These are phyloP conservation scores for Pseudonectria foliicola DNA, from an alignment of 2,329 filamentous ascomycete genomes.

Conservation along the genomic window DNA sequence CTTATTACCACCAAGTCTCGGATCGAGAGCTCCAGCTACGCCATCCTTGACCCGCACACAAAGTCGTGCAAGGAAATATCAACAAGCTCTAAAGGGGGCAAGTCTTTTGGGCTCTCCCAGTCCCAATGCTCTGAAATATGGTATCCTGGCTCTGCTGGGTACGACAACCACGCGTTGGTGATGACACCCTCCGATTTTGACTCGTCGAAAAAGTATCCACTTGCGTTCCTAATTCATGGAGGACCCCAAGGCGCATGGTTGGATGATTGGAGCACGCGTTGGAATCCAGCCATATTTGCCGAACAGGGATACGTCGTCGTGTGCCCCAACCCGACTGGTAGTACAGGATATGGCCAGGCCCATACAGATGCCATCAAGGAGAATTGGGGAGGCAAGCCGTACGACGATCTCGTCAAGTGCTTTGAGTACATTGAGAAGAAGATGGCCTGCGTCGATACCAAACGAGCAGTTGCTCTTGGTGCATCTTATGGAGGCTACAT, in stretches of 20 bases:
- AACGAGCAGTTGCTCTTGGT: constrained; percentile 64
- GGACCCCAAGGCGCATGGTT: constrained; percentile 73
- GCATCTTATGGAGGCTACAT: constrained; percentile 71
- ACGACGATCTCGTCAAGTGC: constrained; percentile 71
- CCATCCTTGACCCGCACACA: constrained; percentile 45
- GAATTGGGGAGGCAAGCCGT: constrained; percentile 81
- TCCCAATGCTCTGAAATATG: constrained; percentile 62
- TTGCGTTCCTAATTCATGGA: constrained; percentile 75
- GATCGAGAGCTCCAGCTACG: constrained; percentile 65
- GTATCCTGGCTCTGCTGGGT: constrained; percentile 57
- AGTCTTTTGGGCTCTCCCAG: constrained; percentile 57
- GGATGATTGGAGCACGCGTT: constrained; percentile 72
- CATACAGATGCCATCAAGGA: constrained; percentile 69
- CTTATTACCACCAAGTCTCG: constrained; percentile 63
- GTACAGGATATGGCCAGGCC: constrained; percentile 73
- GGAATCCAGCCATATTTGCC: constrained; percentile 81
- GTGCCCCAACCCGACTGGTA: constrained; percentile 75
- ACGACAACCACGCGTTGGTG: constrained; percentile 61
- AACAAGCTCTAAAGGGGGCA: constrained; percentile 59
- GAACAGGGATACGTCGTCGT: constrained; percentile 84
- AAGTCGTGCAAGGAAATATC: constrained; percentile 41
- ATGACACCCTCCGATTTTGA: constrained; percentile 63
- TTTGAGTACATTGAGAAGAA: constrained; percentile 66
- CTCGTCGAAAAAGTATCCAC: constrained; percentile 64
- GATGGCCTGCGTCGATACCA: constrained; percentile 61